phyloP scores from a whole-genome alignment of 257 asterid genomes.

The Verbascum thapsus region DNA sequence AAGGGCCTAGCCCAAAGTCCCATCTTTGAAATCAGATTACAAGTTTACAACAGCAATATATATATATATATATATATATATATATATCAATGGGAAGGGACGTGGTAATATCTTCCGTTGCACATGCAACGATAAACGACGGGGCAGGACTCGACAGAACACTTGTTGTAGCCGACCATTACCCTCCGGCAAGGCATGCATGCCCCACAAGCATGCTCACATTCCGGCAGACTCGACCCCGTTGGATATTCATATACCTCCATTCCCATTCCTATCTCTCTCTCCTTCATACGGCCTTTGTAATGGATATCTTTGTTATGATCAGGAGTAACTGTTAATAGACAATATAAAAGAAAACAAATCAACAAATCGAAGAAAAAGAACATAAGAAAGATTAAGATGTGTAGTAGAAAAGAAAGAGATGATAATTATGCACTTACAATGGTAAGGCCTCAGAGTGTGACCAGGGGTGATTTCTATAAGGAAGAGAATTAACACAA shows the following conservation, averaged over 20 bases:
- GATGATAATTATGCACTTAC: not conserved
- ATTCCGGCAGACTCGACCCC: constrained; percentile 91
- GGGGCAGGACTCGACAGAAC: constrained; percentile 91
- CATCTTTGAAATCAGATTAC: too few species aligned
- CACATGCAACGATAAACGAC: constrained; percentile 92
- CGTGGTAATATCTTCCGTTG: constrained; percentile 86
- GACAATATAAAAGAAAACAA: not conserved
- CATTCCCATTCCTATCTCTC: constrained; percentile 67
- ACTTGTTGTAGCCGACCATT: constrained; percentile 71
- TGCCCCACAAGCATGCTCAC: constrained; percentile 88
- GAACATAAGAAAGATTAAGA: too few species aligned
- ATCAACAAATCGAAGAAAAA: too few species aligned
- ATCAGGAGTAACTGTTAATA: not conserved
- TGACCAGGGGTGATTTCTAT: not conserved
- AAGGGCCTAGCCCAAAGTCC: too few species aligned
- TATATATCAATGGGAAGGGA: constrained; percentile 71
- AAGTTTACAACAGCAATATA: too few species aligned
- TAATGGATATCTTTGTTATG: not conserved
- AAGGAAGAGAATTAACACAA: not conserved
- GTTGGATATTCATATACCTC: too few species aligned
- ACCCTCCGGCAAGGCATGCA: constrained; percentile 90
- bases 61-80: too few species aligned
- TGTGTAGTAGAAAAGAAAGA: too few species aligned
- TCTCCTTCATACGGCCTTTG: constrained; percentile 44
- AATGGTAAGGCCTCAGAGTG: not conserved